phyloP scores from a whole-genome alignment of 116 monocot species.

The Cymodocea nodosa region DNA sequence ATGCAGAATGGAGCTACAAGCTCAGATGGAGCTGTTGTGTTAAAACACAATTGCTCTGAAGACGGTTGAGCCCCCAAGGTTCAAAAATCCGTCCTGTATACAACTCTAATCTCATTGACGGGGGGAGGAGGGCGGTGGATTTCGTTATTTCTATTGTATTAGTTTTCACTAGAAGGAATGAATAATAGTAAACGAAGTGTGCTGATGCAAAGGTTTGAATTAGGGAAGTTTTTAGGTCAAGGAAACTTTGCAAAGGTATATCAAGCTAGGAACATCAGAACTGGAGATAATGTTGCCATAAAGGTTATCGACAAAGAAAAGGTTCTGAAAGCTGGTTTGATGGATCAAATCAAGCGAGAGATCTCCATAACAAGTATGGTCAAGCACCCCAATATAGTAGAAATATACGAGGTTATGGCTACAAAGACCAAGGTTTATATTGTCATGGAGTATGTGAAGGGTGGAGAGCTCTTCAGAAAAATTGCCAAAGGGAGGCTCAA shows the following conservation, averaged over 20 bases:
- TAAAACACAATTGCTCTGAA: conserved; percentile 12
- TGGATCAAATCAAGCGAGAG: conserved; percentile 64
- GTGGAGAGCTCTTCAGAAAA: conserved; percentile 66
- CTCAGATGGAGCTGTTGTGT: conserved; percentile 5
- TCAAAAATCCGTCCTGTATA: not conserved
- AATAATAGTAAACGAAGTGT: conserved; percentile 13
- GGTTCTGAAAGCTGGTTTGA: conserved; percentile 37
- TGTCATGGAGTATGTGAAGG: conserved; percentile 75
- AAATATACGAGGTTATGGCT: conserved; percentile 78
- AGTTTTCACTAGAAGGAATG: conserved; percentile 3
- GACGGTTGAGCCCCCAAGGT: conserved; percentile 14
- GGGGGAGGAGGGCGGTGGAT: too few species aligned
- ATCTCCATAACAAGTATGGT: conserved; percentile 62
- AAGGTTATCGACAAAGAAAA: conserved; percentile 71
- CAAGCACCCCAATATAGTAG: conserved; percentile 66
- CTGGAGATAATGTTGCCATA: conserved; percentile 40
- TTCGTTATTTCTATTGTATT: not conserved
- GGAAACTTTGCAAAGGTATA: conserved; percentile 79
- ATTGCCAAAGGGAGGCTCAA: conserved; percentile 57
- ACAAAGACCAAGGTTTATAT: conserved; percentile 76
- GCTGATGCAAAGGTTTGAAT: conserved; percentile 42
- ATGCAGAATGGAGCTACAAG: conserved; percentile 5
- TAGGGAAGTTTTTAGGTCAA: conserved; percentile 58
- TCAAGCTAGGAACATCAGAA: conserved; percentile 27
- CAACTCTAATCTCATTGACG: not conserved